A percentile compares a stretch with the other conserved stretches of the same genome.
Conservation (phyloP, 345 rosid species). For the Balakata baccata region DNA sequence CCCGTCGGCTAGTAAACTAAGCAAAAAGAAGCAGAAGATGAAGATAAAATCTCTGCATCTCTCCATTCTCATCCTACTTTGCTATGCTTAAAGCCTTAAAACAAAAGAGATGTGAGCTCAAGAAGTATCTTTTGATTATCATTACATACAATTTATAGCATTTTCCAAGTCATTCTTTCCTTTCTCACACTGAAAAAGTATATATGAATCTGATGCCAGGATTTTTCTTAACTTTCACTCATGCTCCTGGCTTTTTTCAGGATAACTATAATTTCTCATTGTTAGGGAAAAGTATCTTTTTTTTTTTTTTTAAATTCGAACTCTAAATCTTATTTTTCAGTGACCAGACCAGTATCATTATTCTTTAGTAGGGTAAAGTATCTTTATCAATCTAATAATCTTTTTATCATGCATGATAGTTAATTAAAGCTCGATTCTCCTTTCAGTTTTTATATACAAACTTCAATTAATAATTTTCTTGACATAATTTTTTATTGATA, state of each 20-base stretch:
- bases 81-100: neutral
- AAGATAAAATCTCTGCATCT: slow-evolving; percentile 15
- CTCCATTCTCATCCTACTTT: slow-evolving; percentile 10
- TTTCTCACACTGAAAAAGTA: slow-evolving; percentile 10
- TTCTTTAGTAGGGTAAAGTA: slow-evolving; percentile 8
- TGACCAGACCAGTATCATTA: too few species aligned
- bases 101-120: too few species aligned
- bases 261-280: neutral
- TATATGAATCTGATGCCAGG: neutral
- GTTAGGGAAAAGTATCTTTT: slow-evolving; percentile 3
- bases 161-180: slow-evolving; percentile 24
- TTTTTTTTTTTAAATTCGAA: too few species aligned
- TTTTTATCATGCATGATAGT: too few species aligned
- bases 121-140: neutral
- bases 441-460: too few species aligned
- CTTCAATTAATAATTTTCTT: too few species aligned
- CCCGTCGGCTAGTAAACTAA: slow-evolving; percentile 28
- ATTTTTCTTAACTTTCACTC: neutral
- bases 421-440: too few species aligned
- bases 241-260: neutral
- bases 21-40: slow-evolving; percentile 24
- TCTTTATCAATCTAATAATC: neutral
- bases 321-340: too few species aligned
- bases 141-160: neutral
- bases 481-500: too few species aligned